Percentiles rank a stretch among this genome's conserved stretches.
Conservation (phyloP, 192 early-diverging fungal genomes). For the Backusella mclennaniae region DNA sequence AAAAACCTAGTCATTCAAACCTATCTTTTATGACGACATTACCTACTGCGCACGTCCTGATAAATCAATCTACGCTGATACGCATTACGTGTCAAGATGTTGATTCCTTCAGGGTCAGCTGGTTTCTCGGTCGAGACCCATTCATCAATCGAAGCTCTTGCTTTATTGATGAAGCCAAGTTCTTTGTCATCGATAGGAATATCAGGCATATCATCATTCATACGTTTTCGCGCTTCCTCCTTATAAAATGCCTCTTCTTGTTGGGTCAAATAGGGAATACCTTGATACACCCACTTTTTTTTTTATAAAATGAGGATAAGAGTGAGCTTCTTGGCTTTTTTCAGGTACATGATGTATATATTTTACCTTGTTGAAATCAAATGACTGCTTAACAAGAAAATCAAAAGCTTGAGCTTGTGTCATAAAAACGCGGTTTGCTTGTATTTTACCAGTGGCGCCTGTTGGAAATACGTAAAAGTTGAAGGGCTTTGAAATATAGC, state of each 20-base stretch:
- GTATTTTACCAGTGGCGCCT: slow-evolving; percentile 33
- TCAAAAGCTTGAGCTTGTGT: slow-evolving; percentile 53
- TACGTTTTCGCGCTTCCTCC: slow-evolving; percentile 11
- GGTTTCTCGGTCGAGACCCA: slow-evolving; percentile 44
- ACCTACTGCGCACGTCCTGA: slow-evolving; percentile 58
- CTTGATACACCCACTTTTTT: slow-evolving; percentile 44
- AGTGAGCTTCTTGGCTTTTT: background rate
- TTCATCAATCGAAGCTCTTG: slow-evolving; percentile 35
- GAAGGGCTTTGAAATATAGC: slow-evolving; percentile 62
- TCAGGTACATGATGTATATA: background rate
- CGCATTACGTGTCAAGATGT: slow-evolving; percentile 37
- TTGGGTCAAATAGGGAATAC: slow-evolving; percentile 55
- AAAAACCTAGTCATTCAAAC: background rate
- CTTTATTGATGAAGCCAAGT: slow-evolving; percentile 41
- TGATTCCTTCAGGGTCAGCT: slow-evolving; percentile 37
- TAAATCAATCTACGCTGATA: slow-evolving; percentile 60
- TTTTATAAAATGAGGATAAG: background rate
- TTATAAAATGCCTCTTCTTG: slow-evolving; percentile 46
- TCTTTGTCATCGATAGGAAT: slow-evolving; percentile 52
- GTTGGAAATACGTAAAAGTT: slow-evolving; percentile 66
- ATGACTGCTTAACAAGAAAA: slow-evolving; percentile 53
- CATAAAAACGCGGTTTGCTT: slow-evolving; percentile 47
- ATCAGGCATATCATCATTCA: slow-evolving; percentile 35
- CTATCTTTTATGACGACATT: background rate
- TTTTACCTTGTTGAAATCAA: slow-evolving; percentile 67